Evolutionary conservation across 148 eudicot species (phyloP), one percentile per base, ranked within the genome.

Genomic region (Hydrangea macrophylla): DNA sequence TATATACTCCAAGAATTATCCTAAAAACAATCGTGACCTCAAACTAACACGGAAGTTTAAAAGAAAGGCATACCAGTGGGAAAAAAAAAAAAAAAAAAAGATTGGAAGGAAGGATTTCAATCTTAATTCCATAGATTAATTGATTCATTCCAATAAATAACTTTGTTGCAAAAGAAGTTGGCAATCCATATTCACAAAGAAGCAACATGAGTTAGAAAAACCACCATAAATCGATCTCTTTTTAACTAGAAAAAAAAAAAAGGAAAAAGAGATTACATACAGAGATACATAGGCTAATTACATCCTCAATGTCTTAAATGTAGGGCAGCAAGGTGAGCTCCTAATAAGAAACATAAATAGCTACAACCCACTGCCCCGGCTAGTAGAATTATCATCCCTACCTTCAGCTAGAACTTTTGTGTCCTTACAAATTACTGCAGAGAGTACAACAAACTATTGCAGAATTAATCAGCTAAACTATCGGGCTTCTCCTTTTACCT

Each of bases 331-430:
- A 53, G 30, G 59, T 66, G 70, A 56, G 60, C 60, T 26, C 11
- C 26, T 1, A 17, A 24, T 24, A 55, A 25, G 58, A 25, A 13
- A 54, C 22, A 12, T 48, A 31, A 44, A 45, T 64, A 54, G 48
- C 70, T 66, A 53, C 70, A 17, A 66, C 30, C 69, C 65, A 26
- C 53, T 26, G 17, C n/a, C 67, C 67, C 54, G 28, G 33, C 17
- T 53, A 40, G 35, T 15, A 22, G 1, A 15, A 48, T 30, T 64
- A 9, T 18, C 68, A 64, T 64, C 35, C 48, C 13, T 28, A 28
- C 31, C 37, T 30, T 39, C 11, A 2, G 28, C 23, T 10, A n/a
- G 28, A 55, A 37, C 31, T 2, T 3, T 9, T 23, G 55, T 63
- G 10, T 7, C 53, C 54, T 22, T 33, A 13, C 44, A 53, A 40